These are phyloP conservation scores for Fusarium poae DNA, from an alignment of 2,329 filamentous ascomycete species.

Conservation along the genomic window DNA sequence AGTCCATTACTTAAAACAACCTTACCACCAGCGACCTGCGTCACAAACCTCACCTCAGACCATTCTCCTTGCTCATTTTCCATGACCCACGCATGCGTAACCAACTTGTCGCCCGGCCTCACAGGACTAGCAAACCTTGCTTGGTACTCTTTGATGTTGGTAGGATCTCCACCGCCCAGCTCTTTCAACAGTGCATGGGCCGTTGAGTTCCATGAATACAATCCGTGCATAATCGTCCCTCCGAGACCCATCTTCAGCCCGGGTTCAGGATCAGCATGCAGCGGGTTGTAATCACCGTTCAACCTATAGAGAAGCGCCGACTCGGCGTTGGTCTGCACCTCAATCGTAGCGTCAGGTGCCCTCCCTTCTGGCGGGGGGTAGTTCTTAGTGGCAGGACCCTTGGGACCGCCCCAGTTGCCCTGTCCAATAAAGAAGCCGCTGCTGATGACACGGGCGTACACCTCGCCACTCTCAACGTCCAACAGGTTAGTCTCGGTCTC, in stretches of 20 bases:
- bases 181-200: slow-evolving; percentile 58
- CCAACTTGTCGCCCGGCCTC: slow-evolving; percentile 60
- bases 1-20: slow-evolving; percentile 20
- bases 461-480: slow-evolving; percentile 55
- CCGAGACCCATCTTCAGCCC: slow-evolving; percentile 60
- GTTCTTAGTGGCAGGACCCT: slow-evolving; percentile 54
- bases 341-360: slow-evolving; percentile 55
- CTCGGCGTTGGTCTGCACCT: slow-evolving; percentile 56
- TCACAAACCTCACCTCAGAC: slow-evolving; percentile 16
- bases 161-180: slow-evolving; percentile 57
- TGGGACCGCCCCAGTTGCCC: slow-evolving; percentile 59
- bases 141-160: slow-evolving; percentile 57
- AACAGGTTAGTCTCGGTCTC: slow-evolving; percentile 57
- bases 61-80: slow-evolving; percentile 17
- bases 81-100: slow-evolving; percentile 59
- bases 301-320: slow-evolving; percentile 58
- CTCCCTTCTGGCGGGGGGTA: slow-evolving; percentile 51
- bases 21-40: slow-evolving; percentile 12
- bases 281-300: slow-evolving; percentile 64
- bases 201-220: slow-evolving; percentile 63
- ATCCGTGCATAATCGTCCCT: slow-evolving; percentile 60
- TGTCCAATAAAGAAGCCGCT: slow-evolving; percentile 61
- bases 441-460: slow-evolving; percentile 56
- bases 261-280: slow-evolving; percentile 60
- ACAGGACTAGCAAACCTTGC: slow-evolving; percentile 62